phyloP scores from a whole-genome alignment of 106 monocot genomes.

The Phalaenopsis equestris region DNA sequence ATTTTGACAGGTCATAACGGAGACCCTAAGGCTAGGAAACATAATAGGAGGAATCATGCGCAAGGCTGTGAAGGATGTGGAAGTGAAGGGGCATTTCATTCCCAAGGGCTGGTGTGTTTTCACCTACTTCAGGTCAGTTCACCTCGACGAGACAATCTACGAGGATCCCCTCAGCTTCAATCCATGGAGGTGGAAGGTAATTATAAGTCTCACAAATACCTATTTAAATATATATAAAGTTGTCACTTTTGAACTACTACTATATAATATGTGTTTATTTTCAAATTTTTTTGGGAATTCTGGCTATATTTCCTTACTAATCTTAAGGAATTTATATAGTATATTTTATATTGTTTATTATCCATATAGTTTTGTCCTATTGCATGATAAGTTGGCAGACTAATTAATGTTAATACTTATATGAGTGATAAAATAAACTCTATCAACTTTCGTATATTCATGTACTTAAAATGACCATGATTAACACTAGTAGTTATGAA shows the following conservation, averaged over 20 bases:
- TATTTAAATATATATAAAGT: too few species aligned
- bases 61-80: conserved; percentile 63
- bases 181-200: conserved; percentile 98
- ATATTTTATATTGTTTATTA: not conserved
- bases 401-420: too few species aligned
- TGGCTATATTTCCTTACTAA: too few species aligned
- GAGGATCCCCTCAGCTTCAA: conserved; percentile 65
- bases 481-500: too few species aligned
- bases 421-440: too few species aligned
- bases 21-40: conserved; percentile 78
- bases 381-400: too few species aligned
- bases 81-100: conserved; percentile 75
- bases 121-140: conserved; percentile 82
- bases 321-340: not conserved
- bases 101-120: conserved; percentile 95
- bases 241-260: too few species aligned
- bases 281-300: not conserved
- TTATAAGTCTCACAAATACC: not conserved
- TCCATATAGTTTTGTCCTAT: too few species aligned
- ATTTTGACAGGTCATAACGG: conserved; percentile 48
- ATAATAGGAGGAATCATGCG: conserved; percentile 83
- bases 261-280: not conserved
- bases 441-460: too few species aligned
- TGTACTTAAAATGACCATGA: too few species aligned
- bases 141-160: conserved; percentile 62